Base-by-base conservation (phyloP, 176 grass and related monocot species). In the Juncus inflexus region DNA sequence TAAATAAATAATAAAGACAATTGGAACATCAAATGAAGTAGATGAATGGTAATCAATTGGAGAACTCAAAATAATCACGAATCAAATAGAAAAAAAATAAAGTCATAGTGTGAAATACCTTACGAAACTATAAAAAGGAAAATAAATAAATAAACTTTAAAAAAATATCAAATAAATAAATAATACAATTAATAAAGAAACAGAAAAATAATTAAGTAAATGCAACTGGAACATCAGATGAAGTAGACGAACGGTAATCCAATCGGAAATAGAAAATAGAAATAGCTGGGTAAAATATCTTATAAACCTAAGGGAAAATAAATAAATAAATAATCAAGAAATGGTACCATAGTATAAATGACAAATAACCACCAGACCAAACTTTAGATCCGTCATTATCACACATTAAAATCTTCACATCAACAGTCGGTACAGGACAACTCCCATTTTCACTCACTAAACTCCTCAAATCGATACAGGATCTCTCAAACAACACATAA, bases 331-430 rank as follows among this genome's bases (percentile, higher is more conserved):
- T 47, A 47, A 47, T 47, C 43, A 47, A 47, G 43, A 81, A 82
- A 52, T 52, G 58, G 69, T 94, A 94, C 89, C 89, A 94, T 61
- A 94, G 81, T 76, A 76, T 84, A 72, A 88, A 79, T 69, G 84
- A 85, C 71, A 94, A 67, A 70, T 77, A 80, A 85, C 84, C 84
- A 74, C 72, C 89, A 79, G 75, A 87, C 89, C 89, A 94, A 56
- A 94, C 76, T 81, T 84, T 88, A 69, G 81, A 94, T 74, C 84
- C 87, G 76, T 81, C 87, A 94, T 85, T 85, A 79, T 94, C 89
- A 74, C 81, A 94, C 66, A 88, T 74, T 55, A 94, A 77, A 82
- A 82, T 74, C 87, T 87, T 88, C 60, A 94, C 78, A 88, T 94
- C 89, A 73, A 94, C 60, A 1, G 81, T 70, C 70, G 89, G 89